phyloP scores from a whole-genome alignment of 1,284 basidiomycete species.

The Tylopilus sp. region DNA sequence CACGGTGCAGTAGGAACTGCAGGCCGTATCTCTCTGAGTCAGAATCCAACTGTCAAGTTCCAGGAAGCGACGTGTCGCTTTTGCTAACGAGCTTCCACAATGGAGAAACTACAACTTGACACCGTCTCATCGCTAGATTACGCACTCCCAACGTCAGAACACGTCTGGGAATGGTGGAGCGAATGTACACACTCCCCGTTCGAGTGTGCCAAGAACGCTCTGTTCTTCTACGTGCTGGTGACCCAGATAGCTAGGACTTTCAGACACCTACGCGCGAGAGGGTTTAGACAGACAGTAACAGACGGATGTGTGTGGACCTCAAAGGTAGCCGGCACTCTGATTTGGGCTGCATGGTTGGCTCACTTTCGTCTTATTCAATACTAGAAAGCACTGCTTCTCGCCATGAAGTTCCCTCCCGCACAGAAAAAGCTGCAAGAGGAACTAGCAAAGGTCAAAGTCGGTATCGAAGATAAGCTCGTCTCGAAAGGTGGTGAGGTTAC shows the following conservation, averaged over 20 bases:
- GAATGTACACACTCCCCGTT: conserved; percentile 32
- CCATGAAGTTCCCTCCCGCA: conserved; percentile 77
- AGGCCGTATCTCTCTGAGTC: no score
- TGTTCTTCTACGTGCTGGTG: conserved; percentile 73
- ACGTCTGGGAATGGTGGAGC: conserved; percentile 27
- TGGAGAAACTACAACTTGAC: conserved; percentile 19
- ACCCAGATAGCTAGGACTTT: conserved; percentile 62
- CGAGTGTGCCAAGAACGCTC: conserved; percentile 67
- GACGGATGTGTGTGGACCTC: conserved; percentile 70
- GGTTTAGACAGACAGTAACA: conserved; percentile 59
- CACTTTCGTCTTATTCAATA: not conserved
- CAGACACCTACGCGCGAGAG: conserved; percentile 83
- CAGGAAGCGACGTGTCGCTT: not conserved
- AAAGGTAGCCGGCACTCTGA: conserved; percentile 55
- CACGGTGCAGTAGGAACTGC: no score
- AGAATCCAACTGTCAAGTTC: no score
- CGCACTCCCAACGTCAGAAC: conserved; percentile 7
- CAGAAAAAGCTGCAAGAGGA: conserved; percentile 75
- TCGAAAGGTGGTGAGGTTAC: conserved; percentile 70
- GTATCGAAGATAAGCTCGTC: conserved; percentile 78
- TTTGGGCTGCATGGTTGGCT: not conserved
- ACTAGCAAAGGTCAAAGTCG: conserved; percentile 72
- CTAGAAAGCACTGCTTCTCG: conserved; percentile 67
- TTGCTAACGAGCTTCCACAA: not conserved
- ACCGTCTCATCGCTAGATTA: conserved; percentile 18